Percentiles rank a stretch among this genome's conserved stretches.
Evolutionary conservation across 345 rosid species (phyloP).

Genomic region (Moringa oleifera): DNA sequence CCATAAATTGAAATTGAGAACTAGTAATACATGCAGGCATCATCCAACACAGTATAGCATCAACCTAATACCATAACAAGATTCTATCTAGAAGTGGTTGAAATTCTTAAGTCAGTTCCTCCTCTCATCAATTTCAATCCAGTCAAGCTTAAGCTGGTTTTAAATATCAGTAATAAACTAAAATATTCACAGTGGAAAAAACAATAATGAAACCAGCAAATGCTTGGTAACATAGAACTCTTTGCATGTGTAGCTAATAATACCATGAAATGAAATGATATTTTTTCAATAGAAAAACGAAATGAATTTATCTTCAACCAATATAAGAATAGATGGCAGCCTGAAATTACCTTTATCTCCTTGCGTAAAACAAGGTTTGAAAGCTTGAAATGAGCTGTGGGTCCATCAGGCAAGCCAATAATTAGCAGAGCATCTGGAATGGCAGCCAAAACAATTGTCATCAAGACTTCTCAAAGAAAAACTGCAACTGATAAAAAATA

Average conservation of each 20-base stretch:
- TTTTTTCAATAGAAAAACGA: not conserved
- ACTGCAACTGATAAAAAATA: not conserved
- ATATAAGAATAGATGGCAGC: not conserved
- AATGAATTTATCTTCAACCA: not conserved
- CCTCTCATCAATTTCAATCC: too few relatives aligned
- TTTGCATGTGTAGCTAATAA: too few relatives aligned
- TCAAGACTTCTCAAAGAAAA: not conserved
- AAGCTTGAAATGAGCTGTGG: conserved; percentile 94
- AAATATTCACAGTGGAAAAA: not conserved
- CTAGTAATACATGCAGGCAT: not conserved
- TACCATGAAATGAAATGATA: too few relatives aligned
- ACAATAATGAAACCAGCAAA: too few relatives aligned
- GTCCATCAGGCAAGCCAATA: conserved; percentile 84
- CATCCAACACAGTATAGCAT: too few relatives aligned
- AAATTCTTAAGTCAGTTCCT: too few relatives aligned
- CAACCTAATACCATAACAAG: too few relatives aligned
- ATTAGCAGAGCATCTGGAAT: conserved; percentile 77
- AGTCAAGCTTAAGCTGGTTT: too few relatives aligned
- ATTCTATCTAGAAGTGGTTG: too few relatives aligned
- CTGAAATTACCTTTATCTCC: conserved; percentile 62
- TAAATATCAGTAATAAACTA: too few relatives aligned
- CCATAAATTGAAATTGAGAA: not conserved
- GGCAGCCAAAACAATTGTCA: conserved; percentile 7
- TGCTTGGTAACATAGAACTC: too few relatives aligned
- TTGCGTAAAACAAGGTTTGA: conserved; percentile 77